Evolutionary conservation across 2,329 filamentous ascomycete genomes (phyloP).

Genomic region (Talaromyces sp.): DNA sequence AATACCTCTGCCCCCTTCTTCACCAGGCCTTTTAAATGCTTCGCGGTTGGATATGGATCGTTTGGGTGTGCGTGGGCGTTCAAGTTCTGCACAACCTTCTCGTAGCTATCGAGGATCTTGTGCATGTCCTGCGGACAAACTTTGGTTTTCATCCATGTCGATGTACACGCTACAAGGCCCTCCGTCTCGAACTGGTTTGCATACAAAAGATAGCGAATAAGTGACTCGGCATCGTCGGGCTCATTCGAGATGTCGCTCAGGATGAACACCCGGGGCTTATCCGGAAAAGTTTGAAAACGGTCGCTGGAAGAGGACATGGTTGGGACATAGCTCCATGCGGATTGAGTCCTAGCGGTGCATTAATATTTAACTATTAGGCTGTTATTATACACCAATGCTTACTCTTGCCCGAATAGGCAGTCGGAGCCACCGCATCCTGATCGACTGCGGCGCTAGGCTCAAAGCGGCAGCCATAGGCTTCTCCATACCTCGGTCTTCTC

Average conservation of each 20-base stretch:
- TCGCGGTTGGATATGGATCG: conserved; percentile 33
- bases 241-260: conserved; percentile 45
- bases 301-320: too few species aligned
- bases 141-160: conserved; percentile 41
- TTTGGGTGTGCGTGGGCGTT: conserved; percentile 45
- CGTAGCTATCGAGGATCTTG: conserved; percentile 43
- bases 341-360: too few species aligned
- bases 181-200: conserved; percentile 44
- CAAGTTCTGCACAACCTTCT: conserved; percentile 29
- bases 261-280: conserved; percentile 30
- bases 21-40: background rate
- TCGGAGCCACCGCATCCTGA: too few species aligned
- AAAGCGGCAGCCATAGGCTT: too few species aligned
- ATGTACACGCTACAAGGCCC: conserved; percentile 44
- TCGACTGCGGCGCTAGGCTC: too few species aligned
- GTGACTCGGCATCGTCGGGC: conserved; percentile 42
- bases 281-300: too few species aligned
- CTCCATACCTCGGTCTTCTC: too few species aligned
- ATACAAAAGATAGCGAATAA: conserved; percentile 43
- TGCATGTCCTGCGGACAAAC: conserved; percentile 41
- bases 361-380: too few species aligned
- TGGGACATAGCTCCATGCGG: too few species aligned
- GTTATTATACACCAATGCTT: too few species aligned
- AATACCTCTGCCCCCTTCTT: too few species aligned
- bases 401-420: too few species aligned